Base-by-base conservation (phyloP, 345 rosid genomes). In the Rhizophora apiculata region DNA sequence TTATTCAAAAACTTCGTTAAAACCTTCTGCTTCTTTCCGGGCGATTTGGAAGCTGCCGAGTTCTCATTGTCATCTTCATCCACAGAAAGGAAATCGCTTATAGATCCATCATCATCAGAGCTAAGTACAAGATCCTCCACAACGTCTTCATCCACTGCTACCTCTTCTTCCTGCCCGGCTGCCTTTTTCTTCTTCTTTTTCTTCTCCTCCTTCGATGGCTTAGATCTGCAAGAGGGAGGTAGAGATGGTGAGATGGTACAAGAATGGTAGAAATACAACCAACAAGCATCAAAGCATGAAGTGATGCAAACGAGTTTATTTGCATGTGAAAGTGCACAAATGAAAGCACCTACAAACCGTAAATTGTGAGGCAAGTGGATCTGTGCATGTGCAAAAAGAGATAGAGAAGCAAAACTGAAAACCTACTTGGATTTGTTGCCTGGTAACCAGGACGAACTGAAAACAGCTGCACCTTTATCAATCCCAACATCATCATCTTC, bases 391-490 rank as follows among this genome's bases (percentile, higher is more conserved):
- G 29, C 34, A 15, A 34, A 30, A 67, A 66, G 55, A 21, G 22
- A 65, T 65, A 74, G 29, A 61, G 34, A 68, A 11, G 34, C 19
- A 29, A 19, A 15, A 58, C 30, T 30, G 39, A 48, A 46, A 57
- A 60, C 85, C 31, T 86, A 90, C 98, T 81, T 84, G 62, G 94
- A 64, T 77, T 78, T 79, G 56, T 77, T 74, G 74, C 86, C 87
- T 0, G 98, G 99, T 80, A 92, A 80, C 99, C 99, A 92, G 59
- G 92, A 83, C 32, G 98, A 92, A 76, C 83, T 80, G 72, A 92
- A 88, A 77, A 85, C 86, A 32, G 82, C 72, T 65, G 88, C 84
- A 60, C 86, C 97, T 62, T 83, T 77, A 65, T 81, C 85, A 0
- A 64, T 66, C 71, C 65, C 71, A 27, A 63, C 63, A 27, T 72